These are phyloP conservation scores for Ustilago hordei DNA, from an alignment of 1,284 basidiomycete species.

Conservation along the genomic window DNA sequence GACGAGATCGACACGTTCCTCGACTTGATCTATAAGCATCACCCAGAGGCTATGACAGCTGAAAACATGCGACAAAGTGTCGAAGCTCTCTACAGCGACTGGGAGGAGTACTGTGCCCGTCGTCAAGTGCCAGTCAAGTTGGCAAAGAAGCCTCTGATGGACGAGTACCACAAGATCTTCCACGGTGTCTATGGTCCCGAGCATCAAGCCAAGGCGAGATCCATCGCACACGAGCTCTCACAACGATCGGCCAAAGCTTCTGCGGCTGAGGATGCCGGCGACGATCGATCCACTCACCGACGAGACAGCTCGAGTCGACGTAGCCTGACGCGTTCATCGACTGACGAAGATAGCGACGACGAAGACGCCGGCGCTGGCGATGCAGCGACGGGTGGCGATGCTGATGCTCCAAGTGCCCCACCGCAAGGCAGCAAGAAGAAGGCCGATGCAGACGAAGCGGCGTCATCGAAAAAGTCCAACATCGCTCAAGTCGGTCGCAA, in stretches of 20 bases:
- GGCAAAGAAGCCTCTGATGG: conserved; percentile 50
- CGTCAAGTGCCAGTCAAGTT: conserved; percentile 28
- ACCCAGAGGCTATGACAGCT: conserved; percentile 42
- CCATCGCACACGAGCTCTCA: conserved; percentile 43
- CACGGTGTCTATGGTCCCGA: conserved; percentile 39
- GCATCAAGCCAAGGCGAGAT: conserved; percentile 28
- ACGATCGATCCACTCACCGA: neutral
- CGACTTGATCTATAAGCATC: conserved; percentile 46
- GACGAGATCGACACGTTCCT: conserved; percentile 46
- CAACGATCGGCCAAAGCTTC: conserved; percentile 23
- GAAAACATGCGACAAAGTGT: conserved; percentile 53
- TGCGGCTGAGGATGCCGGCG: conserved; percentile 4
- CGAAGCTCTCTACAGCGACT: conserved; percentile 41
- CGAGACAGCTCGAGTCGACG: conserved; percentile 21
- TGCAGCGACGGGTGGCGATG: conserved; percentile 19
- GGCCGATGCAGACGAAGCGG: conserved; percentile 8
- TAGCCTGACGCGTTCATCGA: conserved; percentile 23
- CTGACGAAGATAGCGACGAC: conserved; percentile 24
- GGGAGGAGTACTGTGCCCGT: conserved; percentile 31
- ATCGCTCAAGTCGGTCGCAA: conserved; percentile 51
- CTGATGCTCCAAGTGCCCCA: conserved; percentile 4
- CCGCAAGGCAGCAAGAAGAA: conserved; percentile 15
- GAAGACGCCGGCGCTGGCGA: conserved; percentile 19
- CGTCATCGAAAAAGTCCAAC: conserved; percentile 28
- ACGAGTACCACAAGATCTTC: conserved; percentile 50